Evolutionary conservation across 2,329 filamentous ascomycete genomes (phyloP), one percentile per base, ranked within the genome.

Genomic region (Graphiopsis chlorocephala): DNA sequence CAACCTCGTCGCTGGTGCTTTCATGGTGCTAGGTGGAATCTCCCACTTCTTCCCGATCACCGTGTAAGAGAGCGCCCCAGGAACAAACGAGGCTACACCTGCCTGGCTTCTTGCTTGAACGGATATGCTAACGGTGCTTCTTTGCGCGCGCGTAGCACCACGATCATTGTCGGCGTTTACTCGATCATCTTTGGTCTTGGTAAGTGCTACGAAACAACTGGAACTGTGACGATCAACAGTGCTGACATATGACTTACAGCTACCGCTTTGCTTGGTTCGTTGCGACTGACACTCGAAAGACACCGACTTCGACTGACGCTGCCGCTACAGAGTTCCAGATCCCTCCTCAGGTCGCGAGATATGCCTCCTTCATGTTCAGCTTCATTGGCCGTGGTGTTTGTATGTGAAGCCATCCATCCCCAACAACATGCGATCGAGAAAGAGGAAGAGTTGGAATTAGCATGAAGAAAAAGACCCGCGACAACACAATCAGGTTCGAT

Each of bases 341-440:
- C 72, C 94, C 95, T 59, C 92, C 93, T 66, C 93, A 97, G 78
- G 85, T 97, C 63, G 90, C 93, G 65, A 90, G 92, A 81, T 97
- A 98, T 83, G 94, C 93, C 63, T 96, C 92, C 12, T 99, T 99
- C 84, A 89, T 98, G 80, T 98, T 98, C 84, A 96, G 92, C 65
- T 98, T 99, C 85, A 82, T 98, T 72, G 95, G 95, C 67, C 93
- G 95, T 76, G 95, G 95, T 80, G 84, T 92, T 77, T 98, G 93
- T 97, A 87, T 81, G 92, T 17, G 42, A 7, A 15, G 17, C 15
- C 28, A 8, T 25, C 25, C n/a, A n/a, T n/a, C 1, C 17, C 5
- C 48, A 3, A 33, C 23, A 4, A 4, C 17, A 14, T 20, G 10
- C 26, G 50, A 53, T 23, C 15, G 14, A 12, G 28, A 20, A 53